Conservation (phyloP, 495 filamentous ascomycete genomes). For the Hypoxylon subgilvum region DNA sequence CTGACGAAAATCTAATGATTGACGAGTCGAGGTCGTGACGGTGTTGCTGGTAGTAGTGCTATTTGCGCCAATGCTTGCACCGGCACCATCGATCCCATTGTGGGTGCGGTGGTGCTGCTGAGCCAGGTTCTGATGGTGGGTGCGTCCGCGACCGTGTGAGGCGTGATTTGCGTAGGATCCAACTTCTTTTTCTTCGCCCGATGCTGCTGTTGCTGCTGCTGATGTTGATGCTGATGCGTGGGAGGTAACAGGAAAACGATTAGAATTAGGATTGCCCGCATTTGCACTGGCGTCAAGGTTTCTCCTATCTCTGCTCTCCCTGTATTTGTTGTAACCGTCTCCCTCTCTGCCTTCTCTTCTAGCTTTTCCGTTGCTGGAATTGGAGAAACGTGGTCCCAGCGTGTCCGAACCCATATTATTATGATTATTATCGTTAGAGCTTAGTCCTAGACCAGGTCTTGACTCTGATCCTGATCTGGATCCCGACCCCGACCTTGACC, state of each 20-base stretch:
- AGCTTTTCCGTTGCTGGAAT: conserved; percentile 6
- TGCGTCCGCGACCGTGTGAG: conserved; percentile 17
- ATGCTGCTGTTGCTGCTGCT: too few species aligned
- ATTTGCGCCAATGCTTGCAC: conserved; percentile 18
- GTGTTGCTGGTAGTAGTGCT: conserved; percentile 20
- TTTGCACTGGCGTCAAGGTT: conserved; percentile 28
- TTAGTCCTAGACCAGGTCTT: conserved; percentile 24
- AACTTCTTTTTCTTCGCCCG: too few species aligned
- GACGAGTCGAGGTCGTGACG: conserved; percentile 35
- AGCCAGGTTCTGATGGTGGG: too few species aligned
- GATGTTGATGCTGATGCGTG: conserved; percentile 21
- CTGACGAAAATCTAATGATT: conserved; percentile 44
- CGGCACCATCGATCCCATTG: conserved; percentile 28
- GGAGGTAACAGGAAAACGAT: conserved; percentile 20
- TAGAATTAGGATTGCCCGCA: conserved; percentile 14
- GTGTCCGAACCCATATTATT: conserved; percentile 19
- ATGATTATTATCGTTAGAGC: conserved; percentile 14
- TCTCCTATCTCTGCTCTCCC: conserved; percentile 9
- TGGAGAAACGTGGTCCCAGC: conserved; percentile 42
- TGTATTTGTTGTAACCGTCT: neutral
- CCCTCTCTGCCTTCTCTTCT: too few species aligned
- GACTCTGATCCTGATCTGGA: conserved; percentile 20
- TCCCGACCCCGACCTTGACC: neutral
- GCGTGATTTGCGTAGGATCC: conserved; percentile 10
- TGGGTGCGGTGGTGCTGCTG: conserved; percentile 20